Evolutionary conservation across 306 rosid species (phyloP).

Genomic region (Abrus precatorius): DNA sequence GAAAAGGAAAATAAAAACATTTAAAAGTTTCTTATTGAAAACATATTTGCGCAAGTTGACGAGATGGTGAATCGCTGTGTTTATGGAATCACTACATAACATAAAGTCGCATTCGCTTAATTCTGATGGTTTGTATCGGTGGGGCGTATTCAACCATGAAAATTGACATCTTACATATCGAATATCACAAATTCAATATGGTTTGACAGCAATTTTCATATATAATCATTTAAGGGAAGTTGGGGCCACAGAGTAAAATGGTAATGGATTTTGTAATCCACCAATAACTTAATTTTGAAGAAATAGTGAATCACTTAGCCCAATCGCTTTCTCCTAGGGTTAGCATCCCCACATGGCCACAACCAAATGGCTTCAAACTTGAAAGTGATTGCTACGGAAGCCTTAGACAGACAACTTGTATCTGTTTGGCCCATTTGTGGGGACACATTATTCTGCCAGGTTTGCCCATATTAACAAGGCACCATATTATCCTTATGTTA

Average conservation of each 20-base stretch:
- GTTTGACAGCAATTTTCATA: background rate
- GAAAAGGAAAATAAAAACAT: background rate
- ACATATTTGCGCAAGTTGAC: background rate
- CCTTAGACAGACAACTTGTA: slow-evolving; percentile 15
- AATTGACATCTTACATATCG: background rate
- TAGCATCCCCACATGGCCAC: background rate
- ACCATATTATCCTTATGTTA: too few species aligned
- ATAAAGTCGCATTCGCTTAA: background rate
- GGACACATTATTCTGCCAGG: too few species aligned
- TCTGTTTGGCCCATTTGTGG: background rate
- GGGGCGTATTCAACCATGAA: background rate
- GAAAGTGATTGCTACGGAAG: slow-evolving; percentile 34
- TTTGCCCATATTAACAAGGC: too few species aligned
- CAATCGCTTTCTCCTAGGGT: background rate
- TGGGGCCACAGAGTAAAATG: slow-evolving; percentile 31
- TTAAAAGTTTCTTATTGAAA: background rate
- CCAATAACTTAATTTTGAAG: slow-evolving; percentile 3
- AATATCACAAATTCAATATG: background rate
- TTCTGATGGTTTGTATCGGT: background rate
- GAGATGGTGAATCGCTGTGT: background rate
- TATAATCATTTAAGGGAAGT: background rate
- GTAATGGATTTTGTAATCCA: background rate
- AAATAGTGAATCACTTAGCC: background rate
- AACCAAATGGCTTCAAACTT: background rate
- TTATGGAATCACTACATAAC: background rate